Evolutionary conservation across 441 rosid species (phyloP), one percentile per base, ranked within the genome.

Genomic region (Francoa sonchifolia): DNA sequence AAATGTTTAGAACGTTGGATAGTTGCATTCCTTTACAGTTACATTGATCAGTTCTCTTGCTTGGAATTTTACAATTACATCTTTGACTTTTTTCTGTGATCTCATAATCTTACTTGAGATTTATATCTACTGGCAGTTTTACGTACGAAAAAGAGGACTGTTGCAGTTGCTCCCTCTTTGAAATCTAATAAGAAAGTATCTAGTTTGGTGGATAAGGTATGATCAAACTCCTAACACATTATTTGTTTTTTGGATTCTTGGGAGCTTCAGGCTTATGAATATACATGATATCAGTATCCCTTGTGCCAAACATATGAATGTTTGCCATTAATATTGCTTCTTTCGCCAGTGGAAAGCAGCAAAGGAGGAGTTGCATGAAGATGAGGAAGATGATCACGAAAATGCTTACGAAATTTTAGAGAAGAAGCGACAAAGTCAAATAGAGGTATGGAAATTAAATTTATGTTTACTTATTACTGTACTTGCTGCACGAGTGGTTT

Each of bases 111-210:
- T n/a, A n/a, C n/a, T n/a, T n/a, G n/a, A n/a, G n/a, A n/a, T n/a
- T n/a, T n/a, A n/a, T n/a, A n/a, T n/a, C 30, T 22, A 5, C 11
- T 30, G 46, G 8, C 73, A 90, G 99, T 68, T 57, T 29, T 55
- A 34, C 83, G 95, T 48, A 42, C 35, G 44, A 90, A 86, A 59
- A 90, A 74, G 72, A 68, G 90, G 50, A 66, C 94, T 4, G 76
- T 73, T 17, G 60, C 84, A 19, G 71, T 63, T 25, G 74, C 83
- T 50, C 68, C 95, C 13, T 65, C 95, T 35, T 63, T 90, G 74
- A 76, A 76, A 69, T 76, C 95, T 49, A 90, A 82, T 45, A 86
- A 90, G 63, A 86, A 76, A 70, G 99, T 86, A 44, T 82, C 96
- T 5, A 76, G 76, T 59, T 58, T 90, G 78, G 98, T 90, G 57